These are phyloP conservation scores for Maudiozyma turicensis DNA, from an alignment of 805 yeast species.

Conservation along the genomic window DNA sequence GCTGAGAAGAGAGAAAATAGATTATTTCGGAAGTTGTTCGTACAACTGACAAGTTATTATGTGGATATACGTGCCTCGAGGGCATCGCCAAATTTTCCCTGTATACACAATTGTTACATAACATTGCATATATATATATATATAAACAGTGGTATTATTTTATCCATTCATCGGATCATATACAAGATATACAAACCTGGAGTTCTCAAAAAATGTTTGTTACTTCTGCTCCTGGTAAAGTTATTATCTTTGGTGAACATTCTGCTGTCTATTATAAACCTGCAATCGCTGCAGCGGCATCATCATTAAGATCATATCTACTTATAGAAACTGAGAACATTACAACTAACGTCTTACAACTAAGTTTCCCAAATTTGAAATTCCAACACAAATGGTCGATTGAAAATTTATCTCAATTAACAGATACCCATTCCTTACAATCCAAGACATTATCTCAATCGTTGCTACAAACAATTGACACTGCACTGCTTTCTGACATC, in stretches of 20 bases:
- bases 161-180: neutral
- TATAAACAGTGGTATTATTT: neutral
- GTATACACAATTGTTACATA: too few species aligned
- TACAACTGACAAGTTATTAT: too few species aligned
- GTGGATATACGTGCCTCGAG: too few species aligned
- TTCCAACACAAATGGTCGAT: constrained; percentile 54
- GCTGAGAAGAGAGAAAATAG: too few species aligned
- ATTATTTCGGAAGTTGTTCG: too few species aligned
- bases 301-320: constrained; percentile 70
- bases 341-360: neutral
- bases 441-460: neutral
- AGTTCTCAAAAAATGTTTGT: constrained; percentile 33
- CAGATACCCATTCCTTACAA: neutral
- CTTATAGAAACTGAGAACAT: constrained; percentile 39
- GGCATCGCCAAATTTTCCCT: neutral
- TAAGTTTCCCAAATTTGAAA: constrained; percentile 67
- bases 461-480: neutral
- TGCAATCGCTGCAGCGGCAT: constrained; percentile 89
- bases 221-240: constrained; percentile 94
- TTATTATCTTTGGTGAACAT: constrained; percentile 92
- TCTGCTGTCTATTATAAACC: constrained; percentile 90
- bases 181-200: neutral
- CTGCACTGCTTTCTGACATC: neutral
- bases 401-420: neutral
- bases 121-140: too few species aligned